Evolutionary conservation across 768 basidiomycete genomes (phyloP), one percentile per base, ranked within the genome.

Genomic region (Termitomyces sp.): DNA sequence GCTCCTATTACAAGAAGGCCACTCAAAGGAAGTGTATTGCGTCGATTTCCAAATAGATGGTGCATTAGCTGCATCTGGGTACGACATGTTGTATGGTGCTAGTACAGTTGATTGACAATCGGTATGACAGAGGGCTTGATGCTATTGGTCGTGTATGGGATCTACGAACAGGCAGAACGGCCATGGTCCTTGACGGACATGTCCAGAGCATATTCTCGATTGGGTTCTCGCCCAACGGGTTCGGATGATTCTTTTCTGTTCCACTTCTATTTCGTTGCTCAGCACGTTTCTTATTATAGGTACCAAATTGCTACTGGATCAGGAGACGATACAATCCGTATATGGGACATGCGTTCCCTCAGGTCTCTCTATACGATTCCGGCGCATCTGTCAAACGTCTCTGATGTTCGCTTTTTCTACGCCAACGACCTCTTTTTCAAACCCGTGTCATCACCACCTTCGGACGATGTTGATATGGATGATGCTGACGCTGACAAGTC

Each of bases 101-200:
- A 5, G 18, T 40, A 45, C 4, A 4, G 6, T 22, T 52, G 43
- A 43, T 22, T 56, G 32, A 56, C 22, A 47, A 56, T 61, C 47
- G 57, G 42, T 40, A 50, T 12, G 20, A 59, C 20, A 98, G 95
- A 33, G 97, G 97, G 22, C 81, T 98, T 24, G 97, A 99, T 66
- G 95, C 94, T 2, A 94, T 98, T 65, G 97, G 94, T 0, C 87
- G 97, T 33, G 90, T 98, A 4, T 99, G 97, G 97, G 97, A 99
- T 72, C 69, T 96, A 20, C 84, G 97, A 48, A 95, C 94, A 14
- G 97, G 97, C 7, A 79, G 92, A 65, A 98, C 96, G 1, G 94
- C 94, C 0, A 97, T 98, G 94, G 94, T 98, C 4, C 83, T 99
- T 36, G 96, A 98, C 62, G 97, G 97, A 1, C 97, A 99, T 62